phyloP scores from a whole-genome alignment of 2,329 filamentous ascomycete genomes.

The Colletotrichum lindemuthianum region DNA sequence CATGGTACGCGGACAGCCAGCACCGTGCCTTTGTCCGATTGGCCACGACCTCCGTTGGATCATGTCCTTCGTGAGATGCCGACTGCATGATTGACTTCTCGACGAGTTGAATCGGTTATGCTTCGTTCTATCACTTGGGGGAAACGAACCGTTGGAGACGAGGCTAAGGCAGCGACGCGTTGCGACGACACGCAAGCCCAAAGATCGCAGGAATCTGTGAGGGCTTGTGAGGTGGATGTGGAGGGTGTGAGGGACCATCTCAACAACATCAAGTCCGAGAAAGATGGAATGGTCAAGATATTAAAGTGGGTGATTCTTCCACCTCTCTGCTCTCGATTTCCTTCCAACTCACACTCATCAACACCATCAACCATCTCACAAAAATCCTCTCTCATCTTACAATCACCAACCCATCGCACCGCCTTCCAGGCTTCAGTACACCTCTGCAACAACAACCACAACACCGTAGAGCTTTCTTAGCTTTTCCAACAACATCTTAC shows the following conservation, averaged over 20 bases:
- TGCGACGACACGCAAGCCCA: background rate
- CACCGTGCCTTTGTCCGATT: background rate
- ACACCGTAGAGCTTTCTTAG: background rate
- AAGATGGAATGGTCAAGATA: too few species aligned
- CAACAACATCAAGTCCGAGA: too few species aligned
- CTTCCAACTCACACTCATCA: slow-evolving; percentile 10
- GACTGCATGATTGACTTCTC: slow-evolving; percentile 25
- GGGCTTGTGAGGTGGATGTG: background rate
- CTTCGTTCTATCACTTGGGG: slow-evolving; percentile 9
- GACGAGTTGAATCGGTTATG: background rate
- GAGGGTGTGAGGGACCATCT: too few species aligned
- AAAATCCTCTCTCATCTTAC: background rate
- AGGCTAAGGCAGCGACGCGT: slow-evolving; percentile 5
- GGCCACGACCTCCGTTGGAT: background rate
- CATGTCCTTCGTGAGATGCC: background rate
- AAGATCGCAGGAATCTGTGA: background rate
- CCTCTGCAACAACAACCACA: background rate
- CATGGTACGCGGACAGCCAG: slow-evolving; percentile 2
- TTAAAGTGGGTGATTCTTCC: background rate
- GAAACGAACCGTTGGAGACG: slow-evolving; percentile 20
- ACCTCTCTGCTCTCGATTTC: background rate
- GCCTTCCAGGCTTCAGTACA: background rate
- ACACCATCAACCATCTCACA: slow-evolving; percentile 1
- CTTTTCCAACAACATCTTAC: background rate
- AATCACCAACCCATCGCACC: background rate